phyloP scores from a whole-genome alignment of 805 yeast genomes.

The Metschnikowia lunata region DNA sequence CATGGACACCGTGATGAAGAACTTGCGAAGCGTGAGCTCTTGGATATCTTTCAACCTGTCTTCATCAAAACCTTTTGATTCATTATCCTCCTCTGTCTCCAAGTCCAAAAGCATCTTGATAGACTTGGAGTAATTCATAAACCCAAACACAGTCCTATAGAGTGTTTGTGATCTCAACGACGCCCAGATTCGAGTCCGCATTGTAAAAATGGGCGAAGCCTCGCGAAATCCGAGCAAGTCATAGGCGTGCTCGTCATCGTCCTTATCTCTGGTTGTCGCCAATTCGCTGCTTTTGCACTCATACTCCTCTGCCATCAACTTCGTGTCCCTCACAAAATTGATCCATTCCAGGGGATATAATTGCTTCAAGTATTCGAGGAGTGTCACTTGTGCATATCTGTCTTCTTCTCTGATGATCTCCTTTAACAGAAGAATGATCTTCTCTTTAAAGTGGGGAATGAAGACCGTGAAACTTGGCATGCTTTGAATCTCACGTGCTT shows the following conservation, averaged over 20 bases:
- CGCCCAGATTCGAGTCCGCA: conserved; percentile 98
- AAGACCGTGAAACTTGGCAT: conserved; percentile 46
- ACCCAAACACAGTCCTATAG: conserved; percentile 95
- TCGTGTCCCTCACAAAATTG: conserved; percentile 93
- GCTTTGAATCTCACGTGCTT: conserved; percentile 37
- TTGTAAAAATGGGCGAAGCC: conserved; percentile 94
- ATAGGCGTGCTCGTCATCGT: conserved; percentile 67
- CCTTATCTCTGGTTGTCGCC: conserved; percentile 21
- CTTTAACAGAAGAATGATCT: conserved; percentile 85
- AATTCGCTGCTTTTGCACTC: conserved; percentile 16
- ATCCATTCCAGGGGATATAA: conserved; percentile 97
- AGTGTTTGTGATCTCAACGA: conserved; percentile 94
- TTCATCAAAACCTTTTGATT: conserved; percentile 7
- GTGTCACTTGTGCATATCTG: conserved; percentile 89
- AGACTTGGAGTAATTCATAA: conserved; percentile 97
- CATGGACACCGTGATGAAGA: conserved; percentile 79
- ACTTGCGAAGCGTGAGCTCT: conserved; percentile 78
- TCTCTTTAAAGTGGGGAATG: conserved; percentile 95
- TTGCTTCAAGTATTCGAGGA: conserved; percentile 91
- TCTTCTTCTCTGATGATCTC: conserved; percentile 97
- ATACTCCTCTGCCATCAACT: conserved; percentile 83
- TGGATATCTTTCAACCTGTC: conserved; percentile 10
- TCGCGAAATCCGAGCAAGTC: conserved; percentile 96
- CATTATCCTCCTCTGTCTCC: conserved; percentile 69
- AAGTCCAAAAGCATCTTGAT: conserved; percentile 89